These are phyloP conservation scores for Paracorniculantispora psalliotae DNA, from an alignment of 2,329 filamentous ascomycete genomes.

Conservation along the genomic window DNA sequence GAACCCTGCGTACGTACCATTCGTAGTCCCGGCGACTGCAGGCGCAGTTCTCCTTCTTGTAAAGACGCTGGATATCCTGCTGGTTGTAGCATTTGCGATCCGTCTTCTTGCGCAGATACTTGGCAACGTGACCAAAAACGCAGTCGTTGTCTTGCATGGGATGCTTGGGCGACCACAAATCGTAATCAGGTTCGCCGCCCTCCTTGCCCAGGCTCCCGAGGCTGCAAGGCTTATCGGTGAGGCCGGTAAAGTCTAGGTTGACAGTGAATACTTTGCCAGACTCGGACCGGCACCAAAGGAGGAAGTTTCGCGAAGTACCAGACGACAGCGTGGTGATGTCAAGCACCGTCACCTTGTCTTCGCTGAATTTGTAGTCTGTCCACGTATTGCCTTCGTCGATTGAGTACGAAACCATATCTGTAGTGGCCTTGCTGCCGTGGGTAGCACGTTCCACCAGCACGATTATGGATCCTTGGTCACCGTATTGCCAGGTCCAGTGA, in stretches of 20 bases:
- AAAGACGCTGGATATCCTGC: conserved; percentile 62
- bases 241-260: conserved; percentile 83
- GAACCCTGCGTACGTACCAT: conserved; percentile 58
- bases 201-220: conserved; percentile 63
- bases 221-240: conserved; percentile 69
- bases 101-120: conserved; percentile 87
- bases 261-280: conserved; percentile 62
- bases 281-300: conserved; percentile 71
- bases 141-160: conserved; percentile 74
- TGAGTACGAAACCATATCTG: conserved; percentile 68
- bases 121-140: conserved; percentile 84
- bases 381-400: conserved; percentile 77
- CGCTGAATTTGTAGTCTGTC: conserved; percentile 68
- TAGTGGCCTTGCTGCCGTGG: conserved; percentile 62
- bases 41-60: conserved; percentile 71
- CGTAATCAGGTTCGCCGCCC: conserved; percentile 63
- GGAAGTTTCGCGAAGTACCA: conserved; percentile 84
- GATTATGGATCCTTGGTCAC: conserved; percentile 89
- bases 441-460: conserved; percentile 73
- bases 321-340: conserved; percentile 86
- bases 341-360: conserved; percentile 64
- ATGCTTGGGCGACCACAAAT: conserved; percentile 82
- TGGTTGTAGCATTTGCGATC: conserved; percentile 78
- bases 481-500: conserved; percentile 87
- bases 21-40: conserved; percentile 87